Base-by-base conservation (phyloP, 306 rosid genomes). In the Rosa multiflora region DNA sequence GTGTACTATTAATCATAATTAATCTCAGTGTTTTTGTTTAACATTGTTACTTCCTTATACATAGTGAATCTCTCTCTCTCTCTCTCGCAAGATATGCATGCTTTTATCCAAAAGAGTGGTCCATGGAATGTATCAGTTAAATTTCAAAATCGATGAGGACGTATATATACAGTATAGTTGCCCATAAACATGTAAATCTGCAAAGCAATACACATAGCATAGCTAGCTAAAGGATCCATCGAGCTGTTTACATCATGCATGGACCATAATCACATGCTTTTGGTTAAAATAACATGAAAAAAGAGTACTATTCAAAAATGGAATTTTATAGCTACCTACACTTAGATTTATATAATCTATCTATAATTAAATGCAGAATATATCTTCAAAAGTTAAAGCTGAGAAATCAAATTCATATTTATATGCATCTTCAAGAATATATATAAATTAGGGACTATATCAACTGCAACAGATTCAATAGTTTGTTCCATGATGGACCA, bases 71-170 rank as follows among this genome's bases (percentile, higher is more conserved):
- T 62, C 67, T 26, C 40, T 26, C 29, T 58, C 35, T 32, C 37
- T 32, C 37, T 32, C 37, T 32, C 37, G 37, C 37, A 32, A 32
- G 37, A 32, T 2, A 53, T 53, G 59, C 59, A 11, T 32, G 59
- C 26, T 61, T 61, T 29, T 59, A 61, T 35, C 21, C 70, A 64
- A 35, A 64, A 64, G 44, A 35, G 79, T 83, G 91, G 91, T 87
- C 89, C 91, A 82, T 58, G 53, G 83, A 80, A 87, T 87, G 78
- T 78, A 73, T 87, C 74, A 75, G 2, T 23, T 15, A 64, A 35
- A 49, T 77, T 69, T 59, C 67, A 68, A 58, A 23, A 26, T 21
- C 35, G 20, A 62, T 35, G 70, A 35, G 23, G 44, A 14, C 21
- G 21, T 14, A 35, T 15, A 15, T 35, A 29, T 35, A 14, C 21